A percentile compares a stretch with the other conserved stretches of the same genome.
Conservation (phyloP, 2,329 filamentous ascomycete species). For the Calonectria pseudoturangicola region DNA sequence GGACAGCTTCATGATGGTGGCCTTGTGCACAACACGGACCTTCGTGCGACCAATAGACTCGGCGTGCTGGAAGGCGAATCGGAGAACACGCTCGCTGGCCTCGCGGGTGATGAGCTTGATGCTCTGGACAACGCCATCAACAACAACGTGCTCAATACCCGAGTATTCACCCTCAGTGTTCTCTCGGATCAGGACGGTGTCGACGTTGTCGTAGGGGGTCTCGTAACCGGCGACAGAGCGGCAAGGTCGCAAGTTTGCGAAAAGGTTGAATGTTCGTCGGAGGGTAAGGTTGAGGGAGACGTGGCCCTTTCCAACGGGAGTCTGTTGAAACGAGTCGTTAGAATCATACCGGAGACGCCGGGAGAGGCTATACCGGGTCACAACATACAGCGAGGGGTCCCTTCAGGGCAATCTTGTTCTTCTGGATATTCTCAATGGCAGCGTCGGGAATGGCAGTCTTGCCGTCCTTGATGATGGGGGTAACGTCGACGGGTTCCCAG, state of each 20-base stretch:
- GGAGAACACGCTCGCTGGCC: slow-evolving; percentile 94
- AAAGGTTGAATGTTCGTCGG: slow-evolving; percentile 99
- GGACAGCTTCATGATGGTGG: slow-evolving; percentile 99
- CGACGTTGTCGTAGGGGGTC: slow-evolving; percentile 97
- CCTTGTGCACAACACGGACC: slow-evolving; percentile 99
- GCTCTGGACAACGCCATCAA: slow-evolving; percentile 98
- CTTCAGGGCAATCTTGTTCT: slow-evolving; percentile 98
- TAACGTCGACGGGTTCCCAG: slow-evolving; percentile 98
- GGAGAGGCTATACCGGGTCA: slow-evolving; percentile 36
- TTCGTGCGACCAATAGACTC: slow-evolving; percentile 94
- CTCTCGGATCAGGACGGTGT: slow-evolving; percentile 98
- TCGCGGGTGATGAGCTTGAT: slow-evolving; percentile 99
- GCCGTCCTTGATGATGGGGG: slow-evolving; percentile 93
- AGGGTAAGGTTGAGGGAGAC: slow-evolving; percentile 99
- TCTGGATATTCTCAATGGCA: slow-evolving; percentile 93
- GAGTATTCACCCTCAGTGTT: slow-evolving; percentile 99
- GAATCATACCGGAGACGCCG: slow-evolving; percentile 31
- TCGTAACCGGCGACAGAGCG: slow-evolving; percentile 98
- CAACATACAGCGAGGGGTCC: slow-evolving; percentile 91
- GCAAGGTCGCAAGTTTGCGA: slow-evolving; percentile 99
- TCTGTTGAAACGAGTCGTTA: slow-evolving; percentile 68
- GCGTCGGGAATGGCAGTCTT: slow-evolving; percentile 95
- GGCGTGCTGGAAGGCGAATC: slow-evolving; percentile 99
- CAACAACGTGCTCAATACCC: slow-evolving; percentile 98
- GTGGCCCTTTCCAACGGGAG: slow-evolving; percentile 98